These are phyloP conservation scores for Platanthera zijinensis DNA, from an alignment of 106 monocot species.

Conservation along the genomic window DNA sequence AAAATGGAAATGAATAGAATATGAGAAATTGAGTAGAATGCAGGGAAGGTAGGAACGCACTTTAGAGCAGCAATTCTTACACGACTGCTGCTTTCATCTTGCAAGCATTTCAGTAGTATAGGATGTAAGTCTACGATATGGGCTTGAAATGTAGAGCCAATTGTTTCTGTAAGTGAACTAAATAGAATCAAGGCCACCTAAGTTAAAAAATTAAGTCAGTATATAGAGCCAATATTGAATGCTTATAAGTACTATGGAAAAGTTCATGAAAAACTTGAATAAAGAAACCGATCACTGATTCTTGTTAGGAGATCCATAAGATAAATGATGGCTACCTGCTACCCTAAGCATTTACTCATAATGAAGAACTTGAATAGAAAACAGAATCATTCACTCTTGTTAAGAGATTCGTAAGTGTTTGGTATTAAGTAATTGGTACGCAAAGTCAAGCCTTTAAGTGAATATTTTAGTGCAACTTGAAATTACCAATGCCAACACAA, in stretches of 20 bases:
- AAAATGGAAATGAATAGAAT: constrained; percentile 6
- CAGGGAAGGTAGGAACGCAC: constrained; percentile 32
- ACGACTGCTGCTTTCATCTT: constrained; percentile 84
- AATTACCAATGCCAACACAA: not conserved
- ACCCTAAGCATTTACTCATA: not conserved
- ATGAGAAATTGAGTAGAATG: constrained; percentile 3
- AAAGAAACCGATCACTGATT: not conserved
- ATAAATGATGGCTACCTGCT: not conserved
- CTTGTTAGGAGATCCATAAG: not conserved
- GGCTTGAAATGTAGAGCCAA: constrained; percentile 86
- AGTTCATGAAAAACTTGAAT: not conserved
- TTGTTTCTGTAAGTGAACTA: constrained; percentile 94
- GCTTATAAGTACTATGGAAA: not conserved
- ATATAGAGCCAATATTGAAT: not conserved
- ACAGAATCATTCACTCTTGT: too few relatives aligned
- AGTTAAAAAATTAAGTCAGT: constrained; percentile 9
- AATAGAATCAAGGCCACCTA: constrained; percentile 96
- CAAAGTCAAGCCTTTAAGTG: not conserved
- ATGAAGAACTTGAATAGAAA: too few relatives aligned
- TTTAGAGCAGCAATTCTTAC: constrained; percentile 97
- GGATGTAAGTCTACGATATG: constrained; percentile 70
- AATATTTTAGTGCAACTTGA: not conserved
- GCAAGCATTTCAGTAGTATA: constrained; percentile 79
- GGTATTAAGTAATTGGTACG: not conserved
- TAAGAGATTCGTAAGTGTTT: not conserved